A percentile compares a stretch with the other conserved stretches of the same genome.
These are phyloP conservation scores for Suillus hirtellus DNA, from an alignment of 768 basidiomycete genomes.

Conservation along the genomic window DNA sequence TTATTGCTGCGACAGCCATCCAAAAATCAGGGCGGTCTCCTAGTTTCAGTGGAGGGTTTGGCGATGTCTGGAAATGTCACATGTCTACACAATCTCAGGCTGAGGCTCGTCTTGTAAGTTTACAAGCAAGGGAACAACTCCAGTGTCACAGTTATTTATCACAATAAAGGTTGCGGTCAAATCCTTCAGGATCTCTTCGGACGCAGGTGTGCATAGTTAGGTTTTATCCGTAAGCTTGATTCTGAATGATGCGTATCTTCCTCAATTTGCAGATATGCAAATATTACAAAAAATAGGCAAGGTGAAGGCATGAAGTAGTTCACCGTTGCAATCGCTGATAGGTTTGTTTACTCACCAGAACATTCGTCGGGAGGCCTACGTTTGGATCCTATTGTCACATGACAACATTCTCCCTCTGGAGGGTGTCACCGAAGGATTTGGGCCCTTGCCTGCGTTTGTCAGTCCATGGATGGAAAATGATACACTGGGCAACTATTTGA, in stretches of 20 bases:
- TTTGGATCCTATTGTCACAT: conserved; percentile 31
- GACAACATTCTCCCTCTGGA: conserved; percentile 32
- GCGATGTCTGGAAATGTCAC: conserved; percentile 13
- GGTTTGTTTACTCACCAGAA: conserved; percentile 17
- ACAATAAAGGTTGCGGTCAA: too few species aligned
- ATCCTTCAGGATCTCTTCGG: too few species aligned
- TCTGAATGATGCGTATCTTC: too few species aligned
- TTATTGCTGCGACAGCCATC: not conserved
- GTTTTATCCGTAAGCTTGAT: too few species aligned
- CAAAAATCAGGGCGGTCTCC: too few species aligned
- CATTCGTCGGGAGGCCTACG: conserved; percentile 29
- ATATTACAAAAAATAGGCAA: too few species aligned
- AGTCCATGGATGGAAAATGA: conserved; percentile 31
- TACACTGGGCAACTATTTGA: conserved; percentile 32
- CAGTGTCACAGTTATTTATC: too few species aligned
- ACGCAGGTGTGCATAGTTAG: too few species aligned
- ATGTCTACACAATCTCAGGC: not conserved
- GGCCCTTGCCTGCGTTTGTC: conserved; percentile 18
- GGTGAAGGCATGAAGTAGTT: too few species aligned
- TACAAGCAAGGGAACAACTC: too few species aligned
- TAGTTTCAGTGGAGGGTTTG: conserved; percentile 1
- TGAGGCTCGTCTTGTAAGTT: not conserved
- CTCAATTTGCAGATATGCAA: too few species aligned
- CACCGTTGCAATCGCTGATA: too few species aligned
- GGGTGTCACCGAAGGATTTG: conserved; percentile 20